Evolutionary conservation across 1,139 yeast species (phyloP), one percentile per base, ranked within the genome.

Genomic region (Scheffersomyces lignicola): DNA sequence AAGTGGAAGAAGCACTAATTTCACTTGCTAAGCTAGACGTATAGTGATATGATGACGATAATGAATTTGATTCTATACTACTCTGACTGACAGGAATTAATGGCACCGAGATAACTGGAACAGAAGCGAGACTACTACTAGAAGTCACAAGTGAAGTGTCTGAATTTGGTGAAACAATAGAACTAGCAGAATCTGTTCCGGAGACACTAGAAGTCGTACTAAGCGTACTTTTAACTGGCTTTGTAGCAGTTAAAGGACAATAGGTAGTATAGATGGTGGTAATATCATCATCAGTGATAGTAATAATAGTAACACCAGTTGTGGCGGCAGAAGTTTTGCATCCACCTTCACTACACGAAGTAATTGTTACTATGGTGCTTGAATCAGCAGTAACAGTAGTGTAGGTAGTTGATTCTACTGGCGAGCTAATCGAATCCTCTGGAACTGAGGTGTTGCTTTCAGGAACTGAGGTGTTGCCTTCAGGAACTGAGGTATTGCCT

Each of bases 211-310:
- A 20, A 20, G n/a, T 9, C 8, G n/a, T 20, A 20, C 23, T 20
- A 20, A n/a, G n/a, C 23, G n/a, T 9, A 20, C 23, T 20, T 4
- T 7, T 15, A 10, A 26, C 29, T 4, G 29, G 14, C 5, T 5
- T 16, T 5, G 37, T 29, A 13, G 33, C 25, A 18, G 40, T 34
- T 12, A 38, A 26, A 22, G 46, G 46, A 35, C 46, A 42, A 30
- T 33, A 39, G 12, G 45, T 42, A 22, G 45, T 41, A 31, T 29
- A 41, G 11, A 35, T 31, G 15, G 41, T 34, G 3, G 16, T 4
- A 17, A 35, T 18, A 11, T 37, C 35, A 18, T 30, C 22, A 10
- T 30, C 43, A 17, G 44, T 39, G 4, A 28, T 25, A 23, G 37
- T 38, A 11, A 29, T 22, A 14, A 29, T 32, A 13, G 39, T 36